Evolutionary conservation across 345 rosid species (phyloP).

Genomic region (Streptanthus diversifolius): DNA sequence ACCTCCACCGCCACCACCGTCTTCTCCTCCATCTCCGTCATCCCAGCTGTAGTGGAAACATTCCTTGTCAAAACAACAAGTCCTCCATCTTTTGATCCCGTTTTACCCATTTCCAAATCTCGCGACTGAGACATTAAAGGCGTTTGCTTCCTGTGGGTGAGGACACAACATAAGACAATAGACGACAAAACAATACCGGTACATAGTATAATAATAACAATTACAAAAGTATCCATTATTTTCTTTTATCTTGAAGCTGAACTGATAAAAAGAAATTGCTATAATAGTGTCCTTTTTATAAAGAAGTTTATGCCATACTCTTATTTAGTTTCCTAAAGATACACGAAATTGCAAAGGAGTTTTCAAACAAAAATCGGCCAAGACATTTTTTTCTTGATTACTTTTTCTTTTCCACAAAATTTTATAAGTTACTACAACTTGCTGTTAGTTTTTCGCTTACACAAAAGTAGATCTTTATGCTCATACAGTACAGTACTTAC

Average conservation of each 20-base stretch:
- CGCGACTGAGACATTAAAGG: slow-evolving; percentile 2
- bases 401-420: background rate
- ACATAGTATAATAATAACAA: slow-evolving; percentile 9
- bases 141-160: background rate
- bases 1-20: slow-evolving; percentile 16
- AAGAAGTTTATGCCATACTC: background rate
- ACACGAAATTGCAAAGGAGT: slow-evolving; percentile 14
- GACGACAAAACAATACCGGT: background rate
- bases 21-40: background rate
- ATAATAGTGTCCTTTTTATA: background rate
- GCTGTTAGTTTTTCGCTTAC: background rate
- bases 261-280: background rate
- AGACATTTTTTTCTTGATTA: slow-evolving; percentile 5
- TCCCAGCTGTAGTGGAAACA: background rate
- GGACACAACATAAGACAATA: background rate
- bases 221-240: background rate
- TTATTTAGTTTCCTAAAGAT: background rate
- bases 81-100: slow-evolving; percentile 27
- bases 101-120: slow-evolving; percentile 16
- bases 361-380: background rate
- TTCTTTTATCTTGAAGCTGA: background rate
- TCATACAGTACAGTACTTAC: background rate
- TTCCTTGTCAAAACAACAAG: slow-evolving; percentile 21
- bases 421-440: background rate
- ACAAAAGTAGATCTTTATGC: background rate